Base-by-base conservation (phyloP, 192 early-diverging fungal species). In the Rhizoclosmatium sp. region DNA sequence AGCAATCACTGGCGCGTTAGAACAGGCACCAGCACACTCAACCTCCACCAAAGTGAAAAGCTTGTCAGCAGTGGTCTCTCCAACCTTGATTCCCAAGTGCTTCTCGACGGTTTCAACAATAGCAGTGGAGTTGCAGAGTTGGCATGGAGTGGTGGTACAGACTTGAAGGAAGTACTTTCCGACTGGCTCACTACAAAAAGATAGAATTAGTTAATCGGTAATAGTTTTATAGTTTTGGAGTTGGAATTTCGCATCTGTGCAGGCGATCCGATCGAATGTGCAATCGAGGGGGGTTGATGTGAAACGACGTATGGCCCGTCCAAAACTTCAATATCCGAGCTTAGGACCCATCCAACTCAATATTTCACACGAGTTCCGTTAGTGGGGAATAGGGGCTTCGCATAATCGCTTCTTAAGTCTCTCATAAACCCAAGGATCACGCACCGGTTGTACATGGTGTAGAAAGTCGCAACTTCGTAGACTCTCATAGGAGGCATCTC, bases 391-490 rank as follows among this genome's bases (percentile, higher is more conserved):
- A 31, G 31, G 31, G 31, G 31, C 31, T 31, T 31, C 31, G 31
- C 31, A 31, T 16, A 58, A 58, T 16, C 12, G 56, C 64, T 0
- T 31, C 64, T 31, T 41, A n/a, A 41, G 31, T 31, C 31, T n/a
- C n/a, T 31, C 31, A 31, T 31, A 31, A 31, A 31, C 31, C 31
- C 45, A 31, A 72, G 5, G 44, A 19, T 7, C 23, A 41, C 54
- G 14, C 82, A 93, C 90, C 96, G 90, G 90, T 98, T 98, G 88
- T 95, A 99, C 98, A 99, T 99, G 69, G 98, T 99, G 82, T 99
- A 99, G 86, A 99, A 99, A 45, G 97, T 99, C n/a, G 98, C 98
- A 23, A 99, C 98, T 82, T 99, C 97, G 88, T 99, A 99, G 60
- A 99, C 97, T 69, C 98, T 92, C 96, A 99, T 98, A 40, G 98